Base-by-base conservation (phyloP, 495 filamentous ascomycete species). In the Elasticomyces elasticus region DNA sequence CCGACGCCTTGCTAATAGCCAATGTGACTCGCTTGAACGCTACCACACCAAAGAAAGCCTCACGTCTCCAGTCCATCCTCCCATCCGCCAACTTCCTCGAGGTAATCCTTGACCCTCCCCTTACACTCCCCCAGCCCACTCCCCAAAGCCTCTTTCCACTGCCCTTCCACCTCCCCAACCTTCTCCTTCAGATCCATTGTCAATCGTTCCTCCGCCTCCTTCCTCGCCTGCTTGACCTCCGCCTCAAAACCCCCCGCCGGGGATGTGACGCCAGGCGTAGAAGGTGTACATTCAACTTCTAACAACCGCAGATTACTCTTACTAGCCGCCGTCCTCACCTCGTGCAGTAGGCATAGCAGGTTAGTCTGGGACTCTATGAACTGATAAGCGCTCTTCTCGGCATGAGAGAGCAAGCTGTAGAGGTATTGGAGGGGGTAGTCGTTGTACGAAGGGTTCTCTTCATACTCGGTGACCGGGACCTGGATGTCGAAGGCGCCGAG, bases 341-440 rank as follows among this genome's bases (percentile, higher is more conserved):
- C 92, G 62, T 98, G 92, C 61, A 96, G 68, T 22, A 96, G 69
- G 59, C 90, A 96, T n/a, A 97, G 76, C 13, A 96, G 71, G 58
- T 98, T 96, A 22, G 79, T 89, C 74, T 98, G 91, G 2, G 78
- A 82, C 72, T 98, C 92, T 55, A 98, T 96, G 69, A 92, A 96
- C 69, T 95, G 91, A 64, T 95, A 95, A 23, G 86, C 88, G 49
- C 81, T 85, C 69, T 87, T 92, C 67, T 92, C 87, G 4, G 89
- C 86, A 62, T 95, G 90, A 15, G 77, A 74, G 17, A 98, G 75
- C 49, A 97, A 73, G 23, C 79, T 81, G 62, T 87, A 87, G 1
- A 98, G 77, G 61, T 98, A 98, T 67, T 94, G 86, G 63, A 95
- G 62, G 31, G 92, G 92, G 65, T 87, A 82, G 0, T 76, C 68